Evolutionary conservation across 495 filamentous ascomycete species (phyloP).

Genomic region (Aspergillus cavernicola): DNA sequence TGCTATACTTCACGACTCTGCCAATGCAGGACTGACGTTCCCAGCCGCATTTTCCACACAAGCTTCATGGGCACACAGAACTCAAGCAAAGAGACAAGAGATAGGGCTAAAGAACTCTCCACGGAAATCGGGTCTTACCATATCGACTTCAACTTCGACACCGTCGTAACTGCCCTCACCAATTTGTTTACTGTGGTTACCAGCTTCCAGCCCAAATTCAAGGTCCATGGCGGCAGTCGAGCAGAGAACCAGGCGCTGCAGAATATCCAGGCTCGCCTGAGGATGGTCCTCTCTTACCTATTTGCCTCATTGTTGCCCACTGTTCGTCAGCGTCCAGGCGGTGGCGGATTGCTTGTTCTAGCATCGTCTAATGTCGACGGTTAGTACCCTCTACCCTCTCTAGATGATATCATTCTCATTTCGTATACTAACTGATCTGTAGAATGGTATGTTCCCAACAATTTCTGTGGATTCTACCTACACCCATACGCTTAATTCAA

Average conservation of each 20-base stretch:
- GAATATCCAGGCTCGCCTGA: conserved; percentile 73
- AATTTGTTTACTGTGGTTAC: conserved; percentile 52
- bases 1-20: neutral
- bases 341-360: conserved; percentile 61
- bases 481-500: no score
- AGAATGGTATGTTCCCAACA: conserved; percentile 30
- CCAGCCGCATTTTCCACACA: conserved; percentile 62
- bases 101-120: conserved; percentile 64
- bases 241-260: conserved; percentile 69
- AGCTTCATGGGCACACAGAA: conserved; percentile 80
- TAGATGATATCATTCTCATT: neutral
- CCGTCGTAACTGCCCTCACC: conserved; percentile 51
- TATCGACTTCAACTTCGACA: conserved; percentile 73
- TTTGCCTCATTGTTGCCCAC: conserved; percentile 67
- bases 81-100: conserved; percentile 65
- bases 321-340: conserved; percentile 47
- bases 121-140: conserved; percentile 71
- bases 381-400: conserved; percentile 13
- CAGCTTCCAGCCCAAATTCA: conserved; percentile 61
- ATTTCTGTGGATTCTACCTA: no score
- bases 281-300: conserved; percentile 79
- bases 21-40: conserved; percentile 3
- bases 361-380: conserved; percentile 57
- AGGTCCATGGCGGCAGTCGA: conserved; percentile 58
- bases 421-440: conserved; percentile 14